Evolutionary conservation across 176 grass and related monocot species (phyloP), one percentile per base, ranked within the genome.

Genomic region (Avena atlantica): DNA sequence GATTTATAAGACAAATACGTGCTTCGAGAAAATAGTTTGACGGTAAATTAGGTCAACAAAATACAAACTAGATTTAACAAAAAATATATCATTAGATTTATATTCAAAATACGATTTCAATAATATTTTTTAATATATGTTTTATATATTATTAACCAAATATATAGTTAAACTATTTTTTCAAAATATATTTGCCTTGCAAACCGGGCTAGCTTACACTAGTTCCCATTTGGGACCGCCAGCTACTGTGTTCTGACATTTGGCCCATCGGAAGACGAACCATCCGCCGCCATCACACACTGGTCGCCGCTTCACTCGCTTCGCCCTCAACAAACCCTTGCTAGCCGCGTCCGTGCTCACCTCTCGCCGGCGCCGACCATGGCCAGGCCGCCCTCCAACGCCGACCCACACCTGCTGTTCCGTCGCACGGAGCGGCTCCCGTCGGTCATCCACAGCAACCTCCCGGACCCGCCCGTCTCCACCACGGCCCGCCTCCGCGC

Each of bases 401-500:
- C 5, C 40, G 5, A 21, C 69, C 40, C 37, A 42, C 34, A 71
- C 37, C 3, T 45, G 19, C 70, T 13, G 42, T 44, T 14, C 42
- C 42, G 4, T 6, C 45, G 40, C 17, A 48, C 40, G 5, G 70
- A 48, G 42, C 70, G 44, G 42, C 19, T 7, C 10, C 2, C 44
- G 10, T 73, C 42, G 40, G 4, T 73, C 70, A 21, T 73, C 37
- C 40, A 48, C 70, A 3, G 19, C 42, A 21, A 45, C 70, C 70
- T 73, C 40, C 70, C 70, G 20, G 42, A 73, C 42, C 70, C 40
- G 4, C 42, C 42, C 9, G 70, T 47, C 20, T 48, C 70, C 20
- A 47, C 70, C 70, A 47, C 70, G 37, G 70, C 70, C 40, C 19
- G 4, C 70, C 70, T 72, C 40, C 40, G 42, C 70, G 42, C 70